Evolutionary conservation across 306 rosid genomes (phyloP), one percentile per base, ranked within the genome.

Genomic region (Lagenaria siceraria): DNA sequence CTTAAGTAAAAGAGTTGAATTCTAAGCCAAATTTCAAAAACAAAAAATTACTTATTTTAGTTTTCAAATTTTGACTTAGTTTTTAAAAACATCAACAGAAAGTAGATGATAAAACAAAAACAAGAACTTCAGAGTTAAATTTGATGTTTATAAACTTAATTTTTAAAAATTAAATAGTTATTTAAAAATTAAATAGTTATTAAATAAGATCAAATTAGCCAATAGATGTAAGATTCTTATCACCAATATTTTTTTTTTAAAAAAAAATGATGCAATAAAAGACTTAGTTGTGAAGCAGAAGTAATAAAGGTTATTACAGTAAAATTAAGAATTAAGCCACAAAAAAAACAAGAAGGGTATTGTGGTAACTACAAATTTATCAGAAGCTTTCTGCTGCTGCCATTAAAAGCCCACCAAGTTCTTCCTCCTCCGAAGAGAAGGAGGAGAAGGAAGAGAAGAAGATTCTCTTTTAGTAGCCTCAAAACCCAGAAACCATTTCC

Each of bases 371-470:
- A 17, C 8, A 19, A 3, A 18, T 9, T 51, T 1, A 73, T 52
- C 19, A 51, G 77, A 73, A 73, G 61, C 19, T 51, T 49, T 73
- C 48, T 49, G 77, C 48, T 49, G 77, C 46, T 73, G 48, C 27
- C 77, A 29, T 75, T 75, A 75, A 35, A 75, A 58, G 43, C 38
- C 78, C 70, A 33, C 52, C 24, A 56, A 79, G 74, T 58, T 55
- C 24, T 7, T 24, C 52, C 36, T 2, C 18, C 40, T 74, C 2
- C 33, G n/a, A 24, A 19, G 49, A 74, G 62, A 38, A 14, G 25
- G 4, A 74, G 10, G 3, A 35, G 42, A 18, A 53, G 22, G 48
- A 10, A n/a, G 21, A 31, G 54, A 40, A 75, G 24, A 22, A 49
- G 55, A 68, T 68, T 76, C 33, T 73, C 48, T 74, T 8, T 33